phyloP scores from a whole-genome alignment of 306 rosid genomes.

The Hippophae rhamnoides region DNA sequence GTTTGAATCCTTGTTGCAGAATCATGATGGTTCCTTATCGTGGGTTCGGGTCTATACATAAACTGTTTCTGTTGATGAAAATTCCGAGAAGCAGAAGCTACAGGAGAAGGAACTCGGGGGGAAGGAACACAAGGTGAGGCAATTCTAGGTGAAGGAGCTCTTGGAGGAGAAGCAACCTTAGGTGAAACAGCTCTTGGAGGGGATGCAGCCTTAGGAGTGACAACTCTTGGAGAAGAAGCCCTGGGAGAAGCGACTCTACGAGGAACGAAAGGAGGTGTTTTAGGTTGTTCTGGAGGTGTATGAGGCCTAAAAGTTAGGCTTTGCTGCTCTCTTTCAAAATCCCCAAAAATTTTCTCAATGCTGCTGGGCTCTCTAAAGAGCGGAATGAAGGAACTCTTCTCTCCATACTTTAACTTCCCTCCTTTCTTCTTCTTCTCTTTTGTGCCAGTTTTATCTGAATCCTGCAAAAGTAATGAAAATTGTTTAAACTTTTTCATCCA shows the following conservation, averaged over 20 bases:
- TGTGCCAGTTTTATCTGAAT: slow-evolving; percentile 51
- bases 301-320: slow-evolving; percentile 44
- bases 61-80: slow-evolving; percentile 47
- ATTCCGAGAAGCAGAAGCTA: slow-evolving; percentile 3
- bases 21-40: slow-evolving; percentile 62
- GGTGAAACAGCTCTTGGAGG: slow-evolving; percentile 44
- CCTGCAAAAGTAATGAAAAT: slow-evolving; percentile 34
- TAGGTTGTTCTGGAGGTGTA: slow-evolving; percentile 56
- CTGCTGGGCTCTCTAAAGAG: slow-evolving; percentile 95
- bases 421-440: slow-evolving; percentile 57
- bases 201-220: slow-evolving; percentile 28
- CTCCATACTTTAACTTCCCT: slow-evolving; percentile 70
- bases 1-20: slow-evolving; percentile 89
- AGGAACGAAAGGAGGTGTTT: slow-evolving; percentile 52
- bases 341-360: slow-evolving; percentile 88
- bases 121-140: slow-evolving; percentile 11
- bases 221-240: slow-evolving; percentile 37
- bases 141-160: slow-evolving; percentile 34
- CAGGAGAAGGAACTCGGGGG: no score
- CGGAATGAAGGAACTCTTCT: slow-evolving; percentile 77
- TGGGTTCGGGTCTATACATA: slow-evolving; percentile 66
- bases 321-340: slow-evolving; percentile 91
- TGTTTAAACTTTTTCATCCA: slow-evolving; percentile 8
- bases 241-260: slow-evolving; percentile 37
- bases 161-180: slow-evolving; percentile 25